phyloP scores from a whole-genome alignment of 768 basidiomycete genomes.

The Sistotremastrum suecicum region DNA sequence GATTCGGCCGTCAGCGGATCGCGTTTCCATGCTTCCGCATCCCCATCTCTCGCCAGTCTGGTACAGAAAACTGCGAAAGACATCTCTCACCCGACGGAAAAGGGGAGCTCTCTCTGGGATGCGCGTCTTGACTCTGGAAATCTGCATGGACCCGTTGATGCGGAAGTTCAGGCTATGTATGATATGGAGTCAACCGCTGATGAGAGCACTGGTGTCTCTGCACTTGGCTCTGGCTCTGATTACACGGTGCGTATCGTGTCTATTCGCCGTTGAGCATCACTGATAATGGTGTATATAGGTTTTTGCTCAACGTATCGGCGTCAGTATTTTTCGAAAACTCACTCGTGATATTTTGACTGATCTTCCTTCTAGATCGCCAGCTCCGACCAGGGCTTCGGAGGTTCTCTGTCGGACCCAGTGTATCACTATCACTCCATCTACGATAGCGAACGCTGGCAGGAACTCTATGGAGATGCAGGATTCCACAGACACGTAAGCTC shows the following conservation, averaged over 20 bases:
- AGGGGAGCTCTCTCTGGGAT: constrained; percentile 64
- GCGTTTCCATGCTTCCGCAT: constrained; percentile 40
- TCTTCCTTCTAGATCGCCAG: constrained; percentile 17
- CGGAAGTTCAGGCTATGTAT: constrained; percentile 28
- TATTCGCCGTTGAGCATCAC: not conserved
- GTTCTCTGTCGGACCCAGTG: constrained; percentile 36
- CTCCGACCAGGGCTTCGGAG: constrained; percentile 19
- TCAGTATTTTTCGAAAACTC: not conserved
- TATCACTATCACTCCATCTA: constrained; percentile 75
- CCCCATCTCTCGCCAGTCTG: constrained; percentile 74
- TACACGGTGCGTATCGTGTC: constrained; percentile 56
- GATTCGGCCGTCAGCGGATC: constrained; percentile 56
- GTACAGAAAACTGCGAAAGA: constrained; percentile 53
- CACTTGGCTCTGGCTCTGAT: constrained; percentile 82
- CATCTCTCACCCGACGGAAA: constrained; percentile 57
- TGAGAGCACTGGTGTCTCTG: constrained; percentile 24
- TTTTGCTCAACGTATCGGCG: not conserved
- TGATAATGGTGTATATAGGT: too few relatives aligned
- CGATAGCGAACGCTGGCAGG: constrained; percentile 60
- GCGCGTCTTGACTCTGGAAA: constrained; percentile 46
- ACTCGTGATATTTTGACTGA: not conserved
- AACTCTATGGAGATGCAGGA: constrained; percentile 60
- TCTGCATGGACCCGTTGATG: constrained; percentile 30
- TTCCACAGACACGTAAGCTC: constrained; percentile 55
- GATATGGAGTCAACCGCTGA: constrained; percentile 13